Base-by-base conservation (phyloP, 306 rosid species). In the Cyamopsis tetragonoloba region DNA sequence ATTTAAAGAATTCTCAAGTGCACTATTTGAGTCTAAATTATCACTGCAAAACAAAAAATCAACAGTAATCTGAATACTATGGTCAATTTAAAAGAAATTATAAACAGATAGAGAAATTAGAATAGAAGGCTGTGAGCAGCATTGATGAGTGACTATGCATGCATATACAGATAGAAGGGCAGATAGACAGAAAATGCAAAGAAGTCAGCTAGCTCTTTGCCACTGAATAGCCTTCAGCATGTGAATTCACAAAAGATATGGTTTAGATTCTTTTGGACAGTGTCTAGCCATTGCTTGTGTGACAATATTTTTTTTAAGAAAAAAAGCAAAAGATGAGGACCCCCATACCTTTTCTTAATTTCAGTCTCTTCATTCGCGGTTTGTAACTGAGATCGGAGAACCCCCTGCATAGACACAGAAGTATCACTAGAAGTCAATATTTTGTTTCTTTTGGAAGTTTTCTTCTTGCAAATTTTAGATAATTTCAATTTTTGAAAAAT, bases 1-100 rank as follows among this genome's bases (percentile, higher is more conserved):
- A 86, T 78, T 88, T 82, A 93, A 79, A 74, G 97, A 90, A 80
- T 85, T 90, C 83, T 93, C 99, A 55, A 93, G 99, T 53, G 80
- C 71, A 35, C 81, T 90, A 66, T 81, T 85, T 72, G 96, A 83
- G 80, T 93, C 99, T 28, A 77, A 57, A 80, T 75, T 80, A 56
- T 88, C 97, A 73, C 99, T 93, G 89, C 77, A 77, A 82, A 71
- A 80, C 55, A 75, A 59, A 71, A n/a, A 66, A 50, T 26, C 28
- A 70, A 71, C 17, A 51, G 58, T 11, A 32, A 56, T 69, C 38
- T 41, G 44, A 80, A 73, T 48, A 69, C 10, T 30, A 61, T 48
- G 50, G 38, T 50, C 27, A 69, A 43, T 20, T 15, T 43, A 54
- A 47, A 43, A 35, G 6, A 3, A 34, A 69, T 17, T 4, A 7